A percentile compares a stretch with the other conserved stretches of the same genome.
These are phyloP conservation scores for Neoboletus brunneissimus DNA, from an alignment of 768 basidiomycete genomes.

Conservation along the genomic window DNA sequence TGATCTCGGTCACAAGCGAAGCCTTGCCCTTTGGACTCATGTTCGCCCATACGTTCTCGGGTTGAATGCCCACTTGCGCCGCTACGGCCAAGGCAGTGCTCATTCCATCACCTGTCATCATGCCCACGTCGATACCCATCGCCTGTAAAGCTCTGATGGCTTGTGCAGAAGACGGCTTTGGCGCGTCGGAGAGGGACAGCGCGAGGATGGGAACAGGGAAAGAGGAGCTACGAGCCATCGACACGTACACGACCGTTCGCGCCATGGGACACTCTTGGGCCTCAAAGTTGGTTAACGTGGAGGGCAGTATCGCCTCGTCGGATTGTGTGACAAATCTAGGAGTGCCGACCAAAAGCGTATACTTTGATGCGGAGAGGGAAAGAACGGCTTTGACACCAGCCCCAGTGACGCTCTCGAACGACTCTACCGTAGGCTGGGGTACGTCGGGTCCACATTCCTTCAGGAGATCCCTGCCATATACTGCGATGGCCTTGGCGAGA, in stretches of 20 bases:
- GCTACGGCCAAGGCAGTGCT: constrained; percentile 87
- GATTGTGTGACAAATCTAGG: constrained; percentile 64
- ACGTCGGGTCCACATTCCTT: constrained; percentile 37
- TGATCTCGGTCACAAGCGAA: constrained; percentile 74
- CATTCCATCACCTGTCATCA: constrained; percentile 93
- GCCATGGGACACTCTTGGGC: constrained; percentile 66
- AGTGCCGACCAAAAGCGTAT: constrained; percentile 73
- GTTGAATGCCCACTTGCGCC: constrained; percentile 80
- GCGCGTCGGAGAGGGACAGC: constrained; percentile 81
- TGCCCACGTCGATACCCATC: constrained; percentile 91
- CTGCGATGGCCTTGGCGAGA: constrained; percentile 88
- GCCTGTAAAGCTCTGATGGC: constrained; percentile 76
- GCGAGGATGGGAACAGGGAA: constrained; percentile 65
- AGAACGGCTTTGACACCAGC: constrained; percentile 80
- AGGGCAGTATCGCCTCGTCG: constrained; percentile 52
- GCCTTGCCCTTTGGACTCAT: constrained; percentile 98
- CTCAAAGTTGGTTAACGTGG: constrained; percentile 62
- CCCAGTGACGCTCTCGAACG: constrained; percentile 88
- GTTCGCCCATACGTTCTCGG: constrained; percentile 82
- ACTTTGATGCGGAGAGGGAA: constrained; percentile 47
- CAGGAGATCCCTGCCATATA: constrained; percentile 70
- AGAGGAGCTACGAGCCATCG: constrained; percentile 45
- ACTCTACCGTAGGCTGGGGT: constrained; percentile 55
- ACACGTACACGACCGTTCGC: constrained; percentile 85
- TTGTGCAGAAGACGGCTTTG: constrained; percentile 79